Conservation (phyloP, 169 alveolate genomes). For the Eimeria nieschulzi region DNA sequence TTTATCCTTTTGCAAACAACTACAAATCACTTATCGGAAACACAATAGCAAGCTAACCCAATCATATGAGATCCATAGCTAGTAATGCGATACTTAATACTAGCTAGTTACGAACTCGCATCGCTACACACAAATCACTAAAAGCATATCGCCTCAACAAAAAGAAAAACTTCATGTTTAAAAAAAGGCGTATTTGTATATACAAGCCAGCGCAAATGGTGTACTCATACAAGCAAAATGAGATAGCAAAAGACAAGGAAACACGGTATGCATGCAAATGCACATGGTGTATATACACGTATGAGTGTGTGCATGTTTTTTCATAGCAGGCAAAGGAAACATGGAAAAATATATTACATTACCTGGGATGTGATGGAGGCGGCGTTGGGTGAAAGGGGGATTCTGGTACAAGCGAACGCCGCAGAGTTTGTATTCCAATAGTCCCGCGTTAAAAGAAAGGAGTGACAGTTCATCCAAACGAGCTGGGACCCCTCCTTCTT, state of each 20-base stretch:
- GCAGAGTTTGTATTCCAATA: constrained; percentile 88
- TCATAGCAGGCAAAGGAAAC: neutral
- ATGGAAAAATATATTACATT: neutral
- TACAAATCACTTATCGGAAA: no score
- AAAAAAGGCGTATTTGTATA: neutral
- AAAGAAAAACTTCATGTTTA: no score
- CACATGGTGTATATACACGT: neutral
- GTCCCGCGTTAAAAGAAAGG: constrained; percentile 90
- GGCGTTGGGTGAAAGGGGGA: constrained; percentile 89
- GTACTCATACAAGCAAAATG: neutral
- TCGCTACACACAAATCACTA: no score
- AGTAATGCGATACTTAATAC: no score
- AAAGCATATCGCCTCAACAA: no score
- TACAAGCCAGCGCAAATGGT: neutral
- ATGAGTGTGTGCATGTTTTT: no score
- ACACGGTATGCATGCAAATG: neutral
- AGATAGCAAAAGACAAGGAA: neutral
- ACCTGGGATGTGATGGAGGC: constrained; percentile 88
- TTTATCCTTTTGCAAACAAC: no score
- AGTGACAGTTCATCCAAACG: constrained; percentile 82
- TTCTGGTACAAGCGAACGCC: constrained; percentile 89
- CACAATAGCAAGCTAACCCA: no score
- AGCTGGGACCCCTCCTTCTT: constrained; percentile 17
- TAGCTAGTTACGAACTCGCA: no score
- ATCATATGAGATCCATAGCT: no score